A percentile compares a stretch with the other conserved stretches of the same genome.
Conservation (phyloP, 352 stramenopile species). For the Globisporangium cylindrosporum region DNA sequence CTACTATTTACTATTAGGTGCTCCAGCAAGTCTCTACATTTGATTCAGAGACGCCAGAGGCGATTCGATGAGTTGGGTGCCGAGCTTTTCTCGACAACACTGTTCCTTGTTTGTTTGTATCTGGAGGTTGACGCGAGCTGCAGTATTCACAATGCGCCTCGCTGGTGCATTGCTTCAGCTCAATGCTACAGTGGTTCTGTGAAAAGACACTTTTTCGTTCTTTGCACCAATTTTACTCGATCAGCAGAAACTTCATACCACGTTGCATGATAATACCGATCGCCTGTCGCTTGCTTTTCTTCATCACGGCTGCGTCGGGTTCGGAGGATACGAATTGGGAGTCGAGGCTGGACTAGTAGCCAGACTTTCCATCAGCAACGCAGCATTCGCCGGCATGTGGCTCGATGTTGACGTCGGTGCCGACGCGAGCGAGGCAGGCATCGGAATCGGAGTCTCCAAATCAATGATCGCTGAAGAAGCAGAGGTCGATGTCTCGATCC, state of each 20-base stretch:
- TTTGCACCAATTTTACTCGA: background rate
- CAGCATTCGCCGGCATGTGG: background rate
- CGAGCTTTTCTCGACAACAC: background rate
- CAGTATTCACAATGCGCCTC: conserved; percentile 2
- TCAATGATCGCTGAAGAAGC: conserved; percentile 36
- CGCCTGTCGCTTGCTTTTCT: background rate
- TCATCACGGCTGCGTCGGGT: conserved; percentile 10
- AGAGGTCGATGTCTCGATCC: conserved; percentile 26
- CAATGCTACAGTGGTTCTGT: background rate
- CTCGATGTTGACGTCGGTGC: conserved; percentile 13
- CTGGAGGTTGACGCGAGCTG: background rate
- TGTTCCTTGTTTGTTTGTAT: background rate
- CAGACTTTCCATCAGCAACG: conserved; percentile 25
- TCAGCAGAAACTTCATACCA: background rate
- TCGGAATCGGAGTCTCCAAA: conserved; percentile 47
- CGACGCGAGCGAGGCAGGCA: conserved; percentile 35
- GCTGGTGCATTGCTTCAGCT: background rate
- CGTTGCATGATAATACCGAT: background rate
- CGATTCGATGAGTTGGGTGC: background rate
- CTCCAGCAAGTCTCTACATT: background rate
- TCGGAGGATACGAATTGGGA: conserved; percentile 14
- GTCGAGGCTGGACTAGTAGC: conserved; percentile 20
- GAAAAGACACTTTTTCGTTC: background rate
- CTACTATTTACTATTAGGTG: conserved; percentile 1
- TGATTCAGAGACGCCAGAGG: background rate